These are phyloP conservation scores for Pythium chondricola DNA, from an alignment of 352 stramenopile genomes.

Conservation along the genomic window DNA sequence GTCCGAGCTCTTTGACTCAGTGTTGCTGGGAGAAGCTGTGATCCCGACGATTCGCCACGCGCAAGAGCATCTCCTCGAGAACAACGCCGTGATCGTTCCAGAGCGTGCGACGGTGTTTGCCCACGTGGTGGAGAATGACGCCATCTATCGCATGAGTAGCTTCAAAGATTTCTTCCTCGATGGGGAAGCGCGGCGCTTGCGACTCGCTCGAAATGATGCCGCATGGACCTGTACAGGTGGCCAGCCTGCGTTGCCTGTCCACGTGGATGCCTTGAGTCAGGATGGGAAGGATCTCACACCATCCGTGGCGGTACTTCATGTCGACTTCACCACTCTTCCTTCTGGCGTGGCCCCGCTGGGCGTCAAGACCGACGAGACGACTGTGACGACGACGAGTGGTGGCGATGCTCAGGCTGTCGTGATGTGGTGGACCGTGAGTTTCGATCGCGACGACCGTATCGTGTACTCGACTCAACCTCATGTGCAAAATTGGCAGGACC, in stretches of 20 bases:
- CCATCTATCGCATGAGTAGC: conserved; percentile 67
- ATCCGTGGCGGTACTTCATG: conserved; percentile 37
- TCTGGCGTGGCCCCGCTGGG: conserved; percentile 10
- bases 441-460: conserved; percentile 38
- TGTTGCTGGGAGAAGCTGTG: conserved; percentile 86
- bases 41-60: conserved; percentile 82
- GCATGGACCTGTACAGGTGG: conserved; percentile 58
- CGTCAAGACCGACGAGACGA: conserved; percentile 27
- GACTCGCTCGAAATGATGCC: conserved; percentile 43
- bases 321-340: conserved; percentile 55
- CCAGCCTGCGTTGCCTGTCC: conserved; percentile 56
- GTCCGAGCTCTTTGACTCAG: conserved; percentile 90
- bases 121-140: conserved; percentile 58
- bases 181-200: conserved; percentile 18
- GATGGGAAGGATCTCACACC: conserved; percentile 38
- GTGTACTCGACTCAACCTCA: conserved; percentile 63
- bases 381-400: conserved; percentile 23
- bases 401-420: conserved; percentile 60
- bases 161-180: conserved; percentile 29
- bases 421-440: conserved; percentile 79
- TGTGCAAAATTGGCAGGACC: conserved; percentile 76
- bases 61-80: conserved; percentile 47
- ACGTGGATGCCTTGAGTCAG: conserved; percentile 39
- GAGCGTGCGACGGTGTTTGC: conserved; percentile 61
- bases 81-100: conserved; percentile 59